A percentile compares a stretch with the other conserved stretches of the same genome.
phyloP scores from a whole-genome alignment of 257 asterid genomes.

The Capsicum baccatum region DNA sequence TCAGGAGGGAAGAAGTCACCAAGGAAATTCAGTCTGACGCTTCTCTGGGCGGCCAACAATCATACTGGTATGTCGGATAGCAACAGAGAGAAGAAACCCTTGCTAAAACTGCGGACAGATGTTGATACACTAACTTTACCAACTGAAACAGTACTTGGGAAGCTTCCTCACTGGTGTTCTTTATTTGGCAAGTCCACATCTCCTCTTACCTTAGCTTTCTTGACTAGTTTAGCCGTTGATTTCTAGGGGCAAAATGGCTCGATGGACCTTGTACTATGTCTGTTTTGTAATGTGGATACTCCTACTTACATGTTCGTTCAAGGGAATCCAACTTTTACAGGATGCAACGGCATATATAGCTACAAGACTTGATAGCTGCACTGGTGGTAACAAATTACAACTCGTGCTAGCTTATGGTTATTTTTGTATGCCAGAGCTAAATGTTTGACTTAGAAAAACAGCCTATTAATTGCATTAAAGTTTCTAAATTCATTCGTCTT shows the following conservation, averaged over 20 bases:
- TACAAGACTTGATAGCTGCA: constrained; percentile 6
- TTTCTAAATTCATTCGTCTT: not conserved
- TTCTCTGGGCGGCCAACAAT: constrained; percentile 61
- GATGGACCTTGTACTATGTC: too few relatives aligned
- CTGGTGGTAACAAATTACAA: not conserved
- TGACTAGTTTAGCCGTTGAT: constrained; percentile 54
- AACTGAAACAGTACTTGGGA: constrained; percentile 47
- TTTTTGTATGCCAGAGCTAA: not conserved
- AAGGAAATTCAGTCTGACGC: constrained; percentile 62
- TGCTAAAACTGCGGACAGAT: constrained; percentile 78
- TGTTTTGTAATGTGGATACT: too few relatives aligned
- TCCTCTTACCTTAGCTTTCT: constrained; percentile 74
- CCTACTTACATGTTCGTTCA: not conserved
- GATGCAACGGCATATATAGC: not conserved
- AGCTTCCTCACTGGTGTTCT: constrained; percentile 90
- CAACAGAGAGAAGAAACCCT: constrained; percentile 39
- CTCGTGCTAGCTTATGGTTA: not conserved
- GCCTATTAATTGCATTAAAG: not conserved
- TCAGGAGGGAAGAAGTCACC: constrained; percentile 84
- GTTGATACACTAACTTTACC: constrained; percentile 67
- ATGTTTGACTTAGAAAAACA: not conserved
- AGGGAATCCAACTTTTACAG: not conserved
- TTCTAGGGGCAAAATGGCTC: constrained; percentile 37
- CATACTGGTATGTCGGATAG: constrained; percentile 26
- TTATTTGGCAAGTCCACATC: constrained; percentile 85